A percentile compares a stretch with the other conserved stretches of the same genome.
Conservation (phyloP, 257 asterid species). For the Linderniella brevidens region DNA sequence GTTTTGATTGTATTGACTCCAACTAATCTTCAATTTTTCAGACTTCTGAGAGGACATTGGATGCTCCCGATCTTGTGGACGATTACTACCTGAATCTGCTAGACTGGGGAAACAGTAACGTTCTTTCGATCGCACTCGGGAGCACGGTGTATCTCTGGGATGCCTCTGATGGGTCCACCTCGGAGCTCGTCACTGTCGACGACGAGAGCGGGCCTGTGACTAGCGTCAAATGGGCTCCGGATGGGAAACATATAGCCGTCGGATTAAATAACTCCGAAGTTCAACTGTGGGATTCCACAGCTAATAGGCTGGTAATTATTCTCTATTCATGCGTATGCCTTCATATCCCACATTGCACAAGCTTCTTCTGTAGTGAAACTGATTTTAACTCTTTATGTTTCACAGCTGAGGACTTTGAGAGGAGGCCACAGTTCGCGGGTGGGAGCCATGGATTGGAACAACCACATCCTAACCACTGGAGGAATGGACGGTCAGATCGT, state of each 20-base stretch:
- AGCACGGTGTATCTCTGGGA: constrained; percentile 50
- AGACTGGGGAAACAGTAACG: constrained; percentile 83
- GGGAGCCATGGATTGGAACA: constrained; percentile 69
- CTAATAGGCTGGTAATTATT: constrained; percentile 13
- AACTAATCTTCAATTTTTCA: constrained; percentile 15
- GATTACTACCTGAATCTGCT: constrained; percentile 71
- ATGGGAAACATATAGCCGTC: constrained; percentile 31
- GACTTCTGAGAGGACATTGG: constrained; percentile 75
- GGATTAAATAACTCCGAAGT: constrained; percentile 43
- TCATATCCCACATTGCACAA: too few species aligned
- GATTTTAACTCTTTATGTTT: too few species aligned
- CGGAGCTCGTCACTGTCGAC: constrained; percentile 32
- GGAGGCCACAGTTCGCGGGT: constrained; percentile 55
- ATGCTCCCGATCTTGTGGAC: constrained; percentile 73
- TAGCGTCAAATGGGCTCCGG: constrained; percentile 52
- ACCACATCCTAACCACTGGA: constrained; percentile 54
- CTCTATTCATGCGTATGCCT: too few species aligned
- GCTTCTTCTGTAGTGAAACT: too few species aligned
- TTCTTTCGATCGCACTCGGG: constrained; percentile 73
- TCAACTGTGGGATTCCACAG: constrained; percentile 45
- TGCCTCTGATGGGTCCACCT: constrained; percentile 26
- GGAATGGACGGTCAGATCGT: constrained; percentile 69
- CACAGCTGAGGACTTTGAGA: constrained; percentile 25
- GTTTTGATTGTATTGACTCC: not conserved
- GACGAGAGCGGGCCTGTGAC: constrained; percentile 48